These are phyloP conservation scores for Globisporangium camurandrum DNA, from an alignment of 352 stramenopile genomes.

Conservation along the genomic window DNA sequence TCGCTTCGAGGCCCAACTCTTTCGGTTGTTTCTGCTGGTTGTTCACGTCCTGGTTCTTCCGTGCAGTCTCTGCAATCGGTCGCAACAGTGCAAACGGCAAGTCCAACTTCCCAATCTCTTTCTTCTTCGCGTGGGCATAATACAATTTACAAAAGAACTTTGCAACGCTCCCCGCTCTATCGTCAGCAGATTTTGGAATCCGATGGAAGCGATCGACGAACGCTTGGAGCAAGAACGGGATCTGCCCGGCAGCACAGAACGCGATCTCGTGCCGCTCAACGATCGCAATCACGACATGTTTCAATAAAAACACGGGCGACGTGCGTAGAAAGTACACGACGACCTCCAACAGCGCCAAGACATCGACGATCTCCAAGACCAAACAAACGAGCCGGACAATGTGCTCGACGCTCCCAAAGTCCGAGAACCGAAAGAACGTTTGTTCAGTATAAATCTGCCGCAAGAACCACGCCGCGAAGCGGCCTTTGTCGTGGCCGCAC, in stretches of 20 bases:
- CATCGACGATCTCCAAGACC: conserved; percentile 76
- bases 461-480: conserved; percentile 76
- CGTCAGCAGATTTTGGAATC: conserved; percentile 58
- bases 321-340: conserved; percentile 72
- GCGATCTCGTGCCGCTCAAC: conserved; percentile 80
- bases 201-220: conserved; percentile 80
- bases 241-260: conserved; percentile 77
- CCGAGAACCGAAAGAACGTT: conserved; percentile 77
- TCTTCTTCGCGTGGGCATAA: conserved; percentile 75
- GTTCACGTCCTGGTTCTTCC: conserved; percentile 75
- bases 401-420: conserved; percentile 78
- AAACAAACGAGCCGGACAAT: conserved; percentile 75
- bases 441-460: conserved; percentile 77
- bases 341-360: conserved; percentile 73
- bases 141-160: conserved; percentile 85
- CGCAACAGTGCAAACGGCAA: conserved; percentile 62
- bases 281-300: conserved; percentile 76
- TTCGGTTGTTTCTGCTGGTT: conserved; percentile 58
- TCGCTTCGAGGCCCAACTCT: conserved; percentile 60
- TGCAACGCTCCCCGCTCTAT: conserved; percentile 61
- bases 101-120: conserved; percentile 72
- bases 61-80: conserved; percentile 66
- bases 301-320: conserved; percentile 70
- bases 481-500: conserved; percentile 80
- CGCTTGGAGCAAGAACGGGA: conserved; percentile 69